These are phyloP conservation scores for Cokeromyces recurvatus DNA, from an alignment of 371 early-diverging fungal species.

Conservation along the genomic window DNA sequence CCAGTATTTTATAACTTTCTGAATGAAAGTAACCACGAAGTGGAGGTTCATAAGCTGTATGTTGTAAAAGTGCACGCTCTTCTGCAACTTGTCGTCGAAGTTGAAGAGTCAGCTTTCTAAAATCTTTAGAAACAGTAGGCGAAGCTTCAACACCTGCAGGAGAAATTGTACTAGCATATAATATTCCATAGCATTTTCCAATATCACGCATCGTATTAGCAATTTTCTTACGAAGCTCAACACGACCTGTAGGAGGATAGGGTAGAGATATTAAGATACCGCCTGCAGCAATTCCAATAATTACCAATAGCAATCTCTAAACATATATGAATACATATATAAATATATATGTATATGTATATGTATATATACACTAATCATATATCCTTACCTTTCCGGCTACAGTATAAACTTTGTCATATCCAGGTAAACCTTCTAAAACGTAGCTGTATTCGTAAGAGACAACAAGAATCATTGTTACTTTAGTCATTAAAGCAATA, in stretches of 20 bases:
- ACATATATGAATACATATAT: conserved; percentile 1
- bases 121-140: conserved; percentile 16
- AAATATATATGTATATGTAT: conserved; percentile 2
- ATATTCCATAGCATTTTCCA: conserved; percentile 28
- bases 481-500: conserved; percentile 21
- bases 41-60: conserved; percentile 34
- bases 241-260: conserved; percentile 28
- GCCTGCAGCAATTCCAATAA: conserved; percentile 32
- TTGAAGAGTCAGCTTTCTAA: conserved; percentile 23
- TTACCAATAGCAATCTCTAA: conserved; percentile 32
- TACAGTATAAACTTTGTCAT: conserved; percentile 30
- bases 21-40: conserved; percentile 36
- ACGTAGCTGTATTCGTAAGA: conserved; percentile 28
- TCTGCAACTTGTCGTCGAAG: conserved; percentile 36
- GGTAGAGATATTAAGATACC: conserved; percentile 32
- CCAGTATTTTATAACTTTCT: conserved; percentile 18
- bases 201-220: conserved; percentile 38
- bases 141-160: conserved; percentile 5
- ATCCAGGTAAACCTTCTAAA: not conserved
- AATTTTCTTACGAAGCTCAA: conserved; percentile 33
- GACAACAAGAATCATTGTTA: conserved; percentile 30
- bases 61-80: conserved; percentile 24
- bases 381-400: conserved; percentile 44
- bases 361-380: too few species aligned
- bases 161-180: conserved; percentile 12